Conservation (phyloP, 2,329 filamentous ascomycete genomes). For the Fonsecaea monophora region DNA sequence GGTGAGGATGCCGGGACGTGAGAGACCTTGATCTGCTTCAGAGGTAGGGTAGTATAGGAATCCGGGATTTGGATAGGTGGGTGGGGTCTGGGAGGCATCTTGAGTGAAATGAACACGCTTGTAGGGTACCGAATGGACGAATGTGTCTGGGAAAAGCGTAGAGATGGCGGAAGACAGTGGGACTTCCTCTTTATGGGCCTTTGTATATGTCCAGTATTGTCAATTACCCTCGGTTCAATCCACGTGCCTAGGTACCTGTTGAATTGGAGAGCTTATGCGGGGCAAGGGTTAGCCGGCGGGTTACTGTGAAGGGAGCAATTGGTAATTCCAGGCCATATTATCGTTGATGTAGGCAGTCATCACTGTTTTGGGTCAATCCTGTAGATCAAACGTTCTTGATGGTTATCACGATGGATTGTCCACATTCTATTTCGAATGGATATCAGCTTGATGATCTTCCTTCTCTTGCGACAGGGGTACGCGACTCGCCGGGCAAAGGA, state of each 20-base stretch:
- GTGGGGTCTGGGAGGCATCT: conserved; percentile 31
- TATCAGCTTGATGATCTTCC: background rate
- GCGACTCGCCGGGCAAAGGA: background rate
- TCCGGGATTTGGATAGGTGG: conserved; percentile 41
- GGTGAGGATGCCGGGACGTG: conserved; percentile 55
- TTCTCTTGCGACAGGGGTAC: background rate
- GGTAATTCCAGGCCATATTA: background rate
- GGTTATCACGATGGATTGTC: background rate
- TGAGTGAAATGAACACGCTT: conserved; percentile 3
- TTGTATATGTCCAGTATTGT: background rate
- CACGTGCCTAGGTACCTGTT: background rate
- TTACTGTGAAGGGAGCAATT: background rate
- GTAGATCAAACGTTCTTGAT: background rate
- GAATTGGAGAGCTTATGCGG: conserved; percentile 5
- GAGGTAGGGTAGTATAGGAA: conserved; percentile 46
- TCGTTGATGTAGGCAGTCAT: background rate
- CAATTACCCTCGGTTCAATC: conserved; percentile 18
- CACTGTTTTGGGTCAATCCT: background rate
- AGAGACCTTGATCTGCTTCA: conserved; percentile 46
- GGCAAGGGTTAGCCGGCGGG: conserved; percentile 1
- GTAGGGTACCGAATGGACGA: background rate
- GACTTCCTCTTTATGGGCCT: background rate
- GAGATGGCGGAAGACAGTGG: background rate
- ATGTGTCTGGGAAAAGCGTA: conserved; percentile 1
- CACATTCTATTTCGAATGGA: background rate